Evolutionary conservation across 2,329 filamentous ascomycete genomes (phyloP).

Genomic region (Myriosclerotinia duriaeana): DNA sequence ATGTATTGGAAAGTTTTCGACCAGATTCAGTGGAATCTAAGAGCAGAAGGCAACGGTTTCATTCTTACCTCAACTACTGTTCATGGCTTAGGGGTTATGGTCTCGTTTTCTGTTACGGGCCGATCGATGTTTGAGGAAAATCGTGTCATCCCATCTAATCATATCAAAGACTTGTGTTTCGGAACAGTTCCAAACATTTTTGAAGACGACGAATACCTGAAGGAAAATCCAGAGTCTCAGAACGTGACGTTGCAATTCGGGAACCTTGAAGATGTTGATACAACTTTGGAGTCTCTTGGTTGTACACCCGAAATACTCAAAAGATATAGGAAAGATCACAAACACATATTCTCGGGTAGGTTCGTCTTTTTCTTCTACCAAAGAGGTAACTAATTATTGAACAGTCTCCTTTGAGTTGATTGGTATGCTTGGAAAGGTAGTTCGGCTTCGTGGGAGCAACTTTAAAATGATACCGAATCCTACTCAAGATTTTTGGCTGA

Average conservation of each 20-base stretch:
- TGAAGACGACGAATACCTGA: slow-evolving; percentile 44
- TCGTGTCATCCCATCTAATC: slow-evolving; percentile 53
- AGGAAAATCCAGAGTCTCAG: slow-evolving; percentile 39
- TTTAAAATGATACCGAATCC: slow-evolving; percentile 59
- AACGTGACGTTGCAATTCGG: slow-evolving; percentile 49
- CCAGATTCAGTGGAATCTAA: slow-evolving; percentile 50
- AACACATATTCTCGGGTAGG: slow-evolving; percentile 39
- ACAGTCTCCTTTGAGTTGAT: slow-evolving; percentile 58
- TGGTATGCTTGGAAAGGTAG: slow-evolving; percentile 55
- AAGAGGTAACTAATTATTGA: slow-evolving; percentile 32
- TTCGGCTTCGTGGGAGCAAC: slow-evolving; percentile 51
- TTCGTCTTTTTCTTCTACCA: not conserved
- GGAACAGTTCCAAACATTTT: slow-evolving; percentile 58
- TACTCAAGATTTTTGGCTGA: slow-evolving; percentile 55
- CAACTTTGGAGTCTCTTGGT: slow-evolving; percentile 53
- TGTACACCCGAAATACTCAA: slow-evolving; percentile 54
- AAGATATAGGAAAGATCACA: slow-evolving; percentile 42
- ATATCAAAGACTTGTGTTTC: slow-evolving; percentile 56
- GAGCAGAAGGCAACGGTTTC: slow-evolving; percentile 43
- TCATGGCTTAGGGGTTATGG: slow-evolving; percentile 54
- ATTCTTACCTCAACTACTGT: slow-evolving; percentile 42
- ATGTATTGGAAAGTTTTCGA: slow-evolving; percentile 61
- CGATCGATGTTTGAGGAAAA: slow-evolving; percentile 50
- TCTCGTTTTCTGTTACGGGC: slow-evolving; percentile 54
- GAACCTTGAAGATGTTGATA: slow-evolving; percentile 50